Conservation (phyloP, 805 yeast species). For the Metahyphopichia silvanorum region DNA sequence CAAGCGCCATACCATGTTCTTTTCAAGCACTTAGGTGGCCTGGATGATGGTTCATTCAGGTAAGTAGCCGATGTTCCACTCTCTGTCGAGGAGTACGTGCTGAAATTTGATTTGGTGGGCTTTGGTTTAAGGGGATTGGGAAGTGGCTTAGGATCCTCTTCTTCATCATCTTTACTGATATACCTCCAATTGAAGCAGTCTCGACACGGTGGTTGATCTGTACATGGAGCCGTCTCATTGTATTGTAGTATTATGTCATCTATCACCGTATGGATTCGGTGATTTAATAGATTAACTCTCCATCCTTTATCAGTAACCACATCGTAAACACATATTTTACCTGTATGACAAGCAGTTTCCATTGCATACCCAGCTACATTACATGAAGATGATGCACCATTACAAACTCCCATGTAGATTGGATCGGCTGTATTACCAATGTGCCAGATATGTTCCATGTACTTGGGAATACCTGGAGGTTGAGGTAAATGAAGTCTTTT, state of each 20-base stretch:
- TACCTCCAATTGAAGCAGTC: slow-evolving; percentile 91
- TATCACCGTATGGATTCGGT: slow-evolving; percentile 85
- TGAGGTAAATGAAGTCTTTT: slow-evolving; percentile 82
- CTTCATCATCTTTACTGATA: slow-evolving; percentile 47
- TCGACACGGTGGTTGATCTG: slow-evolving; percentile 74
- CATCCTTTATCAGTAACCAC: slow-evolving; percentile 87
- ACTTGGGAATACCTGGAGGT: slow-evolving; percentile 84
- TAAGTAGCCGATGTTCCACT: slow-evolving; percentile 9
- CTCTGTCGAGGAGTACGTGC: not conserved
- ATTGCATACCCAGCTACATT: slow-evolving; percentile 93
- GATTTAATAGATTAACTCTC: slow-evolving; percentile 85
- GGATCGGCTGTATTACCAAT: slow-evolving; percentile 98
- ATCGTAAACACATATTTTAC: slow-evolving; percentile 83
- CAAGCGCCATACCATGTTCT: slow-evolving; percentile 72
- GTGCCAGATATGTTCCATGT: slow-evolving; percentile 87
- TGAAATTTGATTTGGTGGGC: slow-evolving; percentile 3
- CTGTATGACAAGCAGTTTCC: slow-evolving; percentile 95
- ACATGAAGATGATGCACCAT: slow-evolving; percentile 88
- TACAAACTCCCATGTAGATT: slow-evolving; percentile 92
- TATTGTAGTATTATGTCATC: slow-evolving; percentile 72
- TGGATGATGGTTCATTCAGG: slow-evolving; percentile 15
- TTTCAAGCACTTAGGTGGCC: slow-evolving; percentile 47
- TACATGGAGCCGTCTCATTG: slow-evolving; percentile 75
- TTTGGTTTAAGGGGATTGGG: slow-evolving; percentile 37
- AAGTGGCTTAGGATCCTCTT: slow-evolving; percentile 32